These are phyloP conservation scores for Podospora appendiculata DNA, from an alignment of 495 filamentous ascomycete species.

Conservation along the genomic window DNA sequence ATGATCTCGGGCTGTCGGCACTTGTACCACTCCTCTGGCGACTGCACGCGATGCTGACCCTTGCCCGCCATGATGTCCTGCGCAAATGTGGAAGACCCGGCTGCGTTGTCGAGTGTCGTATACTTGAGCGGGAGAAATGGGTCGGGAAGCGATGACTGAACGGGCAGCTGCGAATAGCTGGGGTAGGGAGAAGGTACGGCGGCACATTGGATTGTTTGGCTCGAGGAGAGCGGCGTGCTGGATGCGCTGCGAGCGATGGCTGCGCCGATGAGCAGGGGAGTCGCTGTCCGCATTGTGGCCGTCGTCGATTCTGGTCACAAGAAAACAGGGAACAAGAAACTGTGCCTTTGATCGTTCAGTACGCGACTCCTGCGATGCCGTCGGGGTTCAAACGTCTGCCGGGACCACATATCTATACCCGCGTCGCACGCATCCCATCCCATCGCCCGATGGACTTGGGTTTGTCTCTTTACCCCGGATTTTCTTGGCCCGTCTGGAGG, in stretches of 20 bases:
- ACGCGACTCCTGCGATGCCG: not conserved
- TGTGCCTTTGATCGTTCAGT: not conserved
- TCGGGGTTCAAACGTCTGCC: too few species aligned
- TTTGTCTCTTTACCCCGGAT: not conserved
- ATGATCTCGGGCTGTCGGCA: constrained; percentile 47
- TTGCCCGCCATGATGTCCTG: constrained; percentile 30
- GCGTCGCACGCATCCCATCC: not conserved
- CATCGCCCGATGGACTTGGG: not conserved
- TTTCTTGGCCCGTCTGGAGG: not conserved
- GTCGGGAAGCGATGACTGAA: constrained; percentile 38
- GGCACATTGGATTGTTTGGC: constrained; percentile 18
- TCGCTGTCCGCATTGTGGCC: not conserved
- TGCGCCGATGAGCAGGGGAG: not conserved
- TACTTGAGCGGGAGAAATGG: constrained; percentile 43
- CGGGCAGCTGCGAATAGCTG: constrained; percentile 31
- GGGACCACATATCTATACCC: not conserved
- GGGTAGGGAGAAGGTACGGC: constrained; percentile 32
- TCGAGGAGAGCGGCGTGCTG: not conserved
- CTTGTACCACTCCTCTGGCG: constrained; percentile 41
- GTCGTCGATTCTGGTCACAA: not conserved
- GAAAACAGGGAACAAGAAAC: not conserved
- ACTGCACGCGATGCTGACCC: constrained; percentile 34
- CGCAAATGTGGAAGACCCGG: constrained; percentile 20
- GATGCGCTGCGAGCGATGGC: not conserved
- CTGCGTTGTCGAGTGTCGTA: constrained; percentile 30